Evolutionary conservation across 768 basidiomycete genomes (phyloP).

Genomic region (Leccinum sublutescens): DNA sequence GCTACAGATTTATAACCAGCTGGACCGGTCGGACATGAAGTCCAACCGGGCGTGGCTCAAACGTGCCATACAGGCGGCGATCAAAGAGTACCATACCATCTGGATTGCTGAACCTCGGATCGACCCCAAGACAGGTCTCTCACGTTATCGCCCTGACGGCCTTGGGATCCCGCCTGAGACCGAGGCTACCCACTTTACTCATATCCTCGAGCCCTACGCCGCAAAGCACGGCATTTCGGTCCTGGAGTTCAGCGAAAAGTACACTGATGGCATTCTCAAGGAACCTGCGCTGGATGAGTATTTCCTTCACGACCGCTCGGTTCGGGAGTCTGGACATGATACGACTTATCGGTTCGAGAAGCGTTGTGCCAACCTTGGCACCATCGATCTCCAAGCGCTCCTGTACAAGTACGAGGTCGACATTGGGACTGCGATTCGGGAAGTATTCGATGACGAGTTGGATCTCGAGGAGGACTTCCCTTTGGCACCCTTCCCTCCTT

Average conservation of each 20-base stretch:
- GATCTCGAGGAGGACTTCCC: conserved; percentile 92
- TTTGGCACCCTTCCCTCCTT: conserved; percentile 89
- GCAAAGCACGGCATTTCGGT: conserved; percentile 89
- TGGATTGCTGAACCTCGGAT: conserved; percentile 96
- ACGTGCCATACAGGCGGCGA: conserved; percentile 93
- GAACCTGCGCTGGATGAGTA: conserved; percentile 95
- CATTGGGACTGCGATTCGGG: conserved; percentile 95
- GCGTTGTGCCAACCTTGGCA: conserved; percentile 94
- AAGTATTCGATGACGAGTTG: conserved; percentile 91
- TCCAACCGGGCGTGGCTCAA: conserved; percentile 88
- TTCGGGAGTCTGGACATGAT: conserved; percentile 95
- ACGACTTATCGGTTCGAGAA: conserved; percentile 98
- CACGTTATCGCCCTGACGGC: conserved; percentile 91
- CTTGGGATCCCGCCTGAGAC: conserved; percentile 98
- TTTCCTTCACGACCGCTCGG: conserved; percentile 94
- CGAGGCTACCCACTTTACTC: conserved; percentile 97
- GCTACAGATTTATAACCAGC: conserved; percentile 94
- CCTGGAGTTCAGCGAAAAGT: conserved; percentile 94
- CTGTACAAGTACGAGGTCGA: conserved; percentile 99
- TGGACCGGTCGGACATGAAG: conserved; percentile 79
- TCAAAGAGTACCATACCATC: conserved; percentile 98
- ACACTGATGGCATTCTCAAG: conserved; percentile 79
- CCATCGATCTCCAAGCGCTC: conserved; percentile 92
- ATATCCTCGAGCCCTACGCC: conserved; percentile 94
- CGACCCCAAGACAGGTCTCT: conserved; percentile 91